These are phyloP conservation scores for Neonectria magnoliae DNA, from an alignment of 2,329 filamentous ascomycete genomes.

Conservation along the genomic window DNA sequence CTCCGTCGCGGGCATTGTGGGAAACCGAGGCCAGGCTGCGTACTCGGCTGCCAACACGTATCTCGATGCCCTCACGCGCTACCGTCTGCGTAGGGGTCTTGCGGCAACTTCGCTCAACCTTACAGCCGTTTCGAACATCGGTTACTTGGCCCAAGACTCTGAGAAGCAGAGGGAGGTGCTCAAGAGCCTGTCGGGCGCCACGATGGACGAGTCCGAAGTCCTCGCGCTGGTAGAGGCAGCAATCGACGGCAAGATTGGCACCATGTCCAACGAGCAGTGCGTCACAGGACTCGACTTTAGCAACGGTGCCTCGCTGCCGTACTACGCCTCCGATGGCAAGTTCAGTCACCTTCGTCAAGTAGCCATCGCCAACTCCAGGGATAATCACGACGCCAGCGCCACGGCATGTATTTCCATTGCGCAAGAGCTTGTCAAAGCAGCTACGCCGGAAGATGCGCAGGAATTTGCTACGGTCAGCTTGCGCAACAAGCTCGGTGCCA, in stretches of 20 bases:
- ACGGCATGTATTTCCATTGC: too few relatives aligned
- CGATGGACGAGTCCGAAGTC: constrained; percentile 64
- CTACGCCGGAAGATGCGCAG: constrained; percentile 32
- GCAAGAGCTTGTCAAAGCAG: too few relatives aligned
- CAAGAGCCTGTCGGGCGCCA: constrained; percentile 57
- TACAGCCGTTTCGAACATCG: constrained; percentile 60
- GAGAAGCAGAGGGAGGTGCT: constrained; percentile 53
- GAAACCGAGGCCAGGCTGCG: constrained; percentile 61
- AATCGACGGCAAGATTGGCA: constrained; percentile 55
- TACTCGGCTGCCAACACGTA: constrained; percentile 60
- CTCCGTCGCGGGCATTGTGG: constrained; percentile 60
- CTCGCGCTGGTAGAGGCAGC: constrained; percentile 63
- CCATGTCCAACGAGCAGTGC: constrained; percentile 58
- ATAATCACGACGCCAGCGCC: constrained; percentile 13
- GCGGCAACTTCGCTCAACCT: constrained; percentile 60
- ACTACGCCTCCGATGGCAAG: constrained; percentile 65
- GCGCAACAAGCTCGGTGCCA: constrained; percentile 49
- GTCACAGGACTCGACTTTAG: constrained; percentile 64
- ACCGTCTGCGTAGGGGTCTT: constrained; percentile 9
- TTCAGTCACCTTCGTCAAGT: constrained; percentile 59
- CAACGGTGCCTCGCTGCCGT: constrained; percentile 56
- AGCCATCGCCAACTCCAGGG: constrained; percentile 42
- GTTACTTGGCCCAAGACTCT: constrained; percentile 60
- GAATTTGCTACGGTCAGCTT: constrained; percentile 39
- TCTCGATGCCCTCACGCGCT: constrained; percentile 22